Conservation (phyloP, 176 grass and related monocot species). For the Avena atlantica region DNA sequence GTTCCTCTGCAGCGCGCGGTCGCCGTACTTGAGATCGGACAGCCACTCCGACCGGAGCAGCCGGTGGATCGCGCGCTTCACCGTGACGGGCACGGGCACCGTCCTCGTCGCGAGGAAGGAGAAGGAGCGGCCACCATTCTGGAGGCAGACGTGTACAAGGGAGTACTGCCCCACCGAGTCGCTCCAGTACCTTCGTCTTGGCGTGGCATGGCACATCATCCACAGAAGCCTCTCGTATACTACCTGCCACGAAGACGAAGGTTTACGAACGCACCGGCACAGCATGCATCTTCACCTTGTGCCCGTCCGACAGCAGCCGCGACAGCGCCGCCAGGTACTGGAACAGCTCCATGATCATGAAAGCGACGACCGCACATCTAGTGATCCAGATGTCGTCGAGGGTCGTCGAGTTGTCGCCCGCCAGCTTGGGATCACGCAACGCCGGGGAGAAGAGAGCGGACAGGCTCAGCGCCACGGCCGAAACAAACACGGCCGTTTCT, state of each 20-base stretch:
- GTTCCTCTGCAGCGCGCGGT: background rate
- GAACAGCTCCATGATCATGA: background rate
- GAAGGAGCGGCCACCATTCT: background rate
- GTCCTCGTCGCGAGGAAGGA: background rate
- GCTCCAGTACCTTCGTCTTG: conserved; percentile 11
- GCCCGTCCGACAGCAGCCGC: conserved; percentile 12
- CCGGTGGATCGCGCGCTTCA: background rate
- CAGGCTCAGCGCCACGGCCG: background rate
- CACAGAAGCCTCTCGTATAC: background rate
- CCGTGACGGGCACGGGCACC: background rate
- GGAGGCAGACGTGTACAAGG: background rate
- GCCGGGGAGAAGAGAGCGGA: background rate
- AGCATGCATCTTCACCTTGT: conserved; percentile 34
- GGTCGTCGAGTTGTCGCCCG: too few species aligned
- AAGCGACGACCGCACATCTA: background rate
- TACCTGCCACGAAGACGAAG: background rate
- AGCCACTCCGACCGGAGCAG: background rate
- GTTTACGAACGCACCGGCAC: background rate
- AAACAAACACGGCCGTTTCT: background rate
- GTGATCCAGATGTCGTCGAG: background rate
- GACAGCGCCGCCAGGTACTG: conserved; percentile 12
- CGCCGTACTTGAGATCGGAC: background rate
- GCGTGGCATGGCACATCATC: background rate
- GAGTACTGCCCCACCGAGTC: conserved; percentile 35
- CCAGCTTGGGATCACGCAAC: background rate